phyloP scores from a whole-genome alignment of 2,329 filamentous ascomycete species.

The Colletotrichum spinosum region DNA sequence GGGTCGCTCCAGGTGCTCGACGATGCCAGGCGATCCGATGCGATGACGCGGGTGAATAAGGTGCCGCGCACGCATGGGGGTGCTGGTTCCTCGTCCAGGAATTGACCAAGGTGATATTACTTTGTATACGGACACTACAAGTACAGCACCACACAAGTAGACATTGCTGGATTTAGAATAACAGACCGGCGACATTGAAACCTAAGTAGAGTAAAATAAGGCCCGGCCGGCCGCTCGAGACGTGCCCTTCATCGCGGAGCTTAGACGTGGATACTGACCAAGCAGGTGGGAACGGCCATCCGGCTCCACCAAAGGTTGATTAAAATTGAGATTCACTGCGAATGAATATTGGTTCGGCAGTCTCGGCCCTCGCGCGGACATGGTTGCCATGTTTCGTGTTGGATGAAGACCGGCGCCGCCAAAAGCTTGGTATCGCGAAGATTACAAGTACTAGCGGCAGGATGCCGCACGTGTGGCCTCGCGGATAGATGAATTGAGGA shows the following conservation, averaged over 20 bases:
- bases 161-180: too few species aligned
- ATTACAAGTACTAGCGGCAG: not conserved
- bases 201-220: too few species aligned
- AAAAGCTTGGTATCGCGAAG: slow-evolving; percentile 19
- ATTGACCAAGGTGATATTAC: not conserved
- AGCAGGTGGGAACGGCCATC: too few species aligned
- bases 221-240: too few species aligned
- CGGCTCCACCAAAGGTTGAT: too few species aligned
- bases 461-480: too few species aligned
- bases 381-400: not conserved
- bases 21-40: not conserved
- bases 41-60: not conserved
- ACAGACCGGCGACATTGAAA: too few species aligned
- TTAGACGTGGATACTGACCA: too few species aligned
- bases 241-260: slow-evolving; percentile 2
- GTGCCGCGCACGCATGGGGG: not conserved
- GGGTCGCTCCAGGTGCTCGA: not conserved
- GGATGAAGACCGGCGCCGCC: not conserved
- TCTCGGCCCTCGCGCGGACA: slow-evolving; percentile 9
- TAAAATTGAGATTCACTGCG: slow-evolving; percentile 2
- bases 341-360: not conserved
- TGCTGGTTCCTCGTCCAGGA: too few species aligned
- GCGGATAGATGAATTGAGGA: slow-evolving; percentile 16
- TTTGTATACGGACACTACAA: too few species aligned
- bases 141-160: too few species aligned